Evolutionary conservation across 805 yeast genomes (phyloP), one percentile per base, ranked within the genome.

Genomic region (Starmera amethionina): DNA sequence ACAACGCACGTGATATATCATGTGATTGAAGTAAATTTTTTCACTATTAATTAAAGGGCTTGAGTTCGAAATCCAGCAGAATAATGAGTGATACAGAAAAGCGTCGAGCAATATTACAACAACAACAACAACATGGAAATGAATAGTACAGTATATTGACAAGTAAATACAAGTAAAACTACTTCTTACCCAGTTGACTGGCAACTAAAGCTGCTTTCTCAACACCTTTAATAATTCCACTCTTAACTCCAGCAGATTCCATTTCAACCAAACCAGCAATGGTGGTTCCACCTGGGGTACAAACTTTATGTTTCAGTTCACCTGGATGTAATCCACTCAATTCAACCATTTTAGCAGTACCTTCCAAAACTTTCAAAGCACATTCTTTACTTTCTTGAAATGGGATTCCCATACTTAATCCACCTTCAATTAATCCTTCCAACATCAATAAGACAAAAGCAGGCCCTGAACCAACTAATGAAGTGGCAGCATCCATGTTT

Each of bases 211-310:
- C 86, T 30, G 97, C 90, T 58, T 87, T 95, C 60, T 85, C 87
- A 22, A 93, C 82, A 32, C 95, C 96, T 52, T 87, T 73, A 37
- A 94, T 77, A 52, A 93, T 82, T 19, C 87, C 90, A 36, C 86
- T 74, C 64, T 96, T 81, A 36, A 93, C 83, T 38, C 90, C 94
- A 37, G 77, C 77, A 49, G 87, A 96, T 66, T 93, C 98, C 82
- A 93, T 78, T 47, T 79, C 86, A 61, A 90, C 72, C 43, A 93
- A 67, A 0, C 98, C 98, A 9, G 95, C 95, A 58, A 93, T 93
- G 4, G 98, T 93, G 38, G 97, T 89, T 30, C 98, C 98, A 28
- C 93, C 98, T 19, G 98, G 98, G 0, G 98, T 93, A 58, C 96
- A 88, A 8, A 93, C 93, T 51, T 79, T 81, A 58, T 83, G 79